phyloP scores from a whole-genome alignment of 345 rosid species.

The Raphanus raphanistrum region DNA sequence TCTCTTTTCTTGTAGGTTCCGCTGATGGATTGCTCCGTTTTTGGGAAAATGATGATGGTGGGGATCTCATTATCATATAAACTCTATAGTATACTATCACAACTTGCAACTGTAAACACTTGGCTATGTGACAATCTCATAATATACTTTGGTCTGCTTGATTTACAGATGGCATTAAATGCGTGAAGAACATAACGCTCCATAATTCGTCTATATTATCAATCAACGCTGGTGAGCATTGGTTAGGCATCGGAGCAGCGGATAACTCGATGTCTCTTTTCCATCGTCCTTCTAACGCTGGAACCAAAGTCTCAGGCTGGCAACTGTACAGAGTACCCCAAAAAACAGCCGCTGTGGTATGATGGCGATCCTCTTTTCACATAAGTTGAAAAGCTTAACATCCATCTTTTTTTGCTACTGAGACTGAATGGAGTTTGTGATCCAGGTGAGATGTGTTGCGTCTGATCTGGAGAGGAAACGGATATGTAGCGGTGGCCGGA shows the following conservation, averaged over 20 bases:
- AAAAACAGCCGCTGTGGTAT: constrained; percentile 83
- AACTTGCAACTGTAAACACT: background rate
- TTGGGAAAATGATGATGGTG: constrained; percentile 96
- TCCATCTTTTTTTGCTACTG: background rate
- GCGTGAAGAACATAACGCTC: constrained; percentile 88
- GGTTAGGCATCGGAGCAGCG: constrained; percentile 98
- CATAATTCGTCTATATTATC: constrained; percentile 79
- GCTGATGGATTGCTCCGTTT: constrained; percentile 96
- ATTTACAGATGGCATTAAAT: constrained; percentile 67
- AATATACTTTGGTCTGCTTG: background rate
- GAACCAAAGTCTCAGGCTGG: constrained; percentile 89
- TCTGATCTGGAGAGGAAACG: constrained; percentile 98
- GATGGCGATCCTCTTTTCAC: constrained; percentile 23
- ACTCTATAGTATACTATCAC: background rate
- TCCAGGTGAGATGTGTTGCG: constrained; percentile 90
- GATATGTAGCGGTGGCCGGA: constrained; percentile 97
- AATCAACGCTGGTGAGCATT: constrained; percentile 87
- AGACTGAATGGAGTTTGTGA: constrained; percentile 13
- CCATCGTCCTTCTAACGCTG: constrained; percentile 81
- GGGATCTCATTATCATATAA: constrained; percentile 25
- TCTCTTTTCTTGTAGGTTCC: constrained; percentile 60
- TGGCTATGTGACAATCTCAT: background rate
- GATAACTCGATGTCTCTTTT: constrained; percentile 99
- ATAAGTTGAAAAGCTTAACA: background rate
- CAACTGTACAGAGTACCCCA: constrained; percentile 97